These are phyloP conservation scores for Intubia oerlemansii DNA, from an alignment of 2,329 filamentous ascomycete species.

Conservation along the genomic window DNA sequence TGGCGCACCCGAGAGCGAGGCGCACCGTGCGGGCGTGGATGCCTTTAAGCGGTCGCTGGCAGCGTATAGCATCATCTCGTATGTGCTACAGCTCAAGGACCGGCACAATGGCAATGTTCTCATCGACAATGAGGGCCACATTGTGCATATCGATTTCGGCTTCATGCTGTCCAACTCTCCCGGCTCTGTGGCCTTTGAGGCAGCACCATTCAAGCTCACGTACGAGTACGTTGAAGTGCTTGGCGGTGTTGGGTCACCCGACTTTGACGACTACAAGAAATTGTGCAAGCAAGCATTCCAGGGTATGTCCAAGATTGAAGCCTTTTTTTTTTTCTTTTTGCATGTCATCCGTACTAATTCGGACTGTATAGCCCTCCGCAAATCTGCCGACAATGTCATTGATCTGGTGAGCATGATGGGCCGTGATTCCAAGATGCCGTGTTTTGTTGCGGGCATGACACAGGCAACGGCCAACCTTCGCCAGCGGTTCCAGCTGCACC, in stretches of 20 bases:
- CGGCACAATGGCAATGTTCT: slow-evolving; percentile 74
- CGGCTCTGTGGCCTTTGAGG: slow-evolving; percentile 67
- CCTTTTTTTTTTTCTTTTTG: background rate
- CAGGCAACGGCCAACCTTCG: slow-evolving; percentile 49
- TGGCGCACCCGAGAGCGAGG: slow-evolving; percentile 45
- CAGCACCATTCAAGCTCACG: slow-evolving; percentile 64
- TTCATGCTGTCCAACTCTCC: slow-evolving; percentile 82
- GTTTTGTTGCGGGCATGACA: slow-evolving; percentile 52
- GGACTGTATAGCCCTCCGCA: slow-evolving; percentile 40
- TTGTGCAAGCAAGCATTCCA: slow-evolving; percentile 72
- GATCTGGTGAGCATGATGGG: slow-evolving; percentile 75
- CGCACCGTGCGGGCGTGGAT: slow-evolving; percentile 50
- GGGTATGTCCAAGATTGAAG: slow-evolving; percentile 21
- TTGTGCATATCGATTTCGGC: slow-evolving; percentile 76
- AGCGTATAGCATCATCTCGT: slow-evolving; percentile 70
- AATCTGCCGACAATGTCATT: slow-evolving; percentile 61
- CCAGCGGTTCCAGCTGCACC: slow-evolving; percentile 60
- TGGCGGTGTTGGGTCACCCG: slow-evolving; percentile 46
- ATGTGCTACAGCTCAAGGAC: slow-evolving; percentile 68
- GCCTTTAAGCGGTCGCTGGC: slow-evolving; percentile 67
- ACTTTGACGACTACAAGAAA: slow-evolving; percentile 56
- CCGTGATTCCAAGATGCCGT: slow-evolving; percentile 64
- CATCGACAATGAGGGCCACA: slow-evolving; percentile 69
- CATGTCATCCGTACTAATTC: background rate
- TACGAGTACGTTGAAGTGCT: slow-evolving; percentile 73